Evolutionary conservation across 306 rosid genomes (phyloP).

Genomic region (Vachellia collinsii): DNA sequence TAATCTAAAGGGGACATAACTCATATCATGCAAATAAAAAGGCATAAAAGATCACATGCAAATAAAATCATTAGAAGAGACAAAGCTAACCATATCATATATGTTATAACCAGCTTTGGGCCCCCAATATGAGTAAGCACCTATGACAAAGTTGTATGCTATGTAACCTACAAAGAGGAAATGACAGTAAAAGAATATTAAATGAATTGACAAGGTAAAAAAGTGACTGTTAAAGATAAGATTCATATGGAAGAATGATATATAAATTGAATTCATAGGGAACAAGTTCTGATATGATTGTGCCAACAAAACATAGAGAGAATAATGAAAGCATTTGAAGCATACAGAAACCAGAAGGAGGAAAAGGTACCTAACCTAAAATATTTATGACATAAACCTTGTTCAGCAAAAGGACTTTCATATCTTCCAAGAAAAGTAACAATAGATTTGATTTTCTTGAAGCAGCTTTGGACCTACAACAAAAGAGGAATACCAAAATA

Average conservation of each 20-base stretch:
- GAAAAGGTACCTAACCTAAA: slow-evolving; percentile 83
- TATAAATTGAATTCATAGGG: slow-evolving; percentile 14
- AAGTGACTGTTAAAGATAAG: slow-evolving; percentile 11
- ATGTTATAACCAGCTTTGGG: slow-evolving; percentile 92
- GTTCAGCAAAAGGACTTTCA: slow-evolving; percentile 72
- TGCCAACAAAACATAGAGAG: slow-evolving; percentile 24
- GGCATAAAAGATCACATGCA: slow-evolving; percentile 12
- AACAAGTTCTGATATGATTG: slow-evolving; percentile 30
- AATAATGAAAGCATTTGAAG: slow-evolving; percentile 25
- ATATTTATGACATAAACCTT: slow-evolving; percentile 74
- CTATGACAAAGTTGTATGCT: slow-evolving; percentile 83
- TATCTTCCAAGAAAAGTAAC: slow-evolving; percentile 50
- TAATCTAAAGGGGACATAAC: neutral
- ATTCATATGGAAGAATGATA: neutral
- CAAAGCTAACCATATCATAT: slow-evolving; percentile 74
- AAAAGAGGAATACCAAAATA: slow-evolving; percentile 22
- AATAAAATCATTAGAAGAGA: neutral
- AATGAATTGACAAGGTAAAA: slow-evolving; percentile 5
- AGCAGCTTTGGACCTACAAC: slow-evolving; percentile 47
- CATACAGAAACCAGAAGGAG: slow-evolving; percentile 27
- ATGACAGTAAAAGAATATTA: slow-evolving; percentile 26
- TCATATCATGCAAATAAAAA: slow-evolving; percentile 13
- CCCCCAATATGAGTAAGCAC: slow-evolving; percentile 98
- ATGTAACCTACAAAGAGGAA: slow-evolving; percentile 65
- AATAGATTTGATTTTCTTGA: slow-evolving; percentile 34